phyloP scores from a whole-genome alignment of 2,329 filamentous ascomycete genomes.

The Beauveria medogensis region DNA sequence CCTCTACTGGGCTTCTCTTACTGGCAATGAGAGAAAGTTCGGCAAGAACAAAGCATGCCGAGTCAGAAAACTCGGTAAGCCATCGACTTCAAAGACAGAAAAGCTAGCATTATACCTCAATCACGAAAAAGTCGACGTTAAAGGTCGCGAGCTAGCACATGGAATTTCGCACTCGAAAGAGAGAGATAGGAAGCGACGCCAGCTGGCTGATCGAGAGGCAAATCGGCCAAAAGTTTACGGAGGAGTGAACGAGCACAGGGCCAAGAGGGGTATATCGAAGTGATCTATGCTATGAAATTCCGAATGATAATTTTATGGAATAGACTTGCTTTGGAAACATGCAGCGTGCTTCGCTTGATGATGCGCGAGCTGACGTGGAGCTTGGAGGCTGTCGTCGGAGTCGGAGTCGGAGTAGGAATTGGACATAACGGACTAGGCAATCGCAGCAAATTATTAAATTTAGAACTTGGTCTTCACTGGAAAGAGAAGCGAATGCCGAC shows the following conservation, averaged over 20 bases:
- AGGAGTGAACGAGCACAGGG: slow-evolving; percentile 22
- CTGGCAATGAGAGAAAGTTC: slow-evolving; percentile 17
- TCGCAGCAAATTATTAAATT: neutral
- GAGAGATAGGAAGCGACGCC: neutral
- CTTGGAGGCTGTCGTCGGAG: neutral
- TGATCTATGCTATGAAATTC: neutral
- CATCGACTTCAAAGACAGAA: too few species aligned
- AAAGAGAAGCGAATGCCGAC: neutral
- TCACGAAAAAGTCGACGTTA: neutral
- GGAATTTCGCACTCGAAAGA: neutral
- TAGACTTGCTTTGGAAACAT: neutral
- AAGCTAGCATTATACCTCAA: too few species aligned
- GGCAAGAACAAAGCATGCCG: slow-evolving; percentile 7
- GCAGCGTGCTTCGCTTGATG: neutral
- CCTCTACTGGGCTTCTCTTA: slow-evolving; percentile 19
- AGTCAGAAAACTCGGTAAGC: too few species aligned
- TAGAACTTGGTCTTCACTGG: too few species aligned
- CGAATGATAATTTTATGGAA: neutral
- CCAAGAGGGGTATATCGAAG: slow-evolving; percentile 7
- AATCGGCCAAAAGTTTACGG: slow-evolving; percentile 13
- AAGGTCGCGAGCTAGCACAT: neutral
- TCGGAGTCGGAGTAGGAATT: too few species aligned
- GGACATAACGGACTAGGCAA: neutral
- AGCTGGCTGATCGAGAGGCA: neutral
- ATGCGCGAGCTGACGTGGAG: neutral